Percentiles rank a stretch among this genome's conserved stretches.
These are phyloP conservation scores for Curvularia lunata DNA, from an alignment of 2,329 filamentous ascomycete genomes.

Conservation along the genomic window DNA sequence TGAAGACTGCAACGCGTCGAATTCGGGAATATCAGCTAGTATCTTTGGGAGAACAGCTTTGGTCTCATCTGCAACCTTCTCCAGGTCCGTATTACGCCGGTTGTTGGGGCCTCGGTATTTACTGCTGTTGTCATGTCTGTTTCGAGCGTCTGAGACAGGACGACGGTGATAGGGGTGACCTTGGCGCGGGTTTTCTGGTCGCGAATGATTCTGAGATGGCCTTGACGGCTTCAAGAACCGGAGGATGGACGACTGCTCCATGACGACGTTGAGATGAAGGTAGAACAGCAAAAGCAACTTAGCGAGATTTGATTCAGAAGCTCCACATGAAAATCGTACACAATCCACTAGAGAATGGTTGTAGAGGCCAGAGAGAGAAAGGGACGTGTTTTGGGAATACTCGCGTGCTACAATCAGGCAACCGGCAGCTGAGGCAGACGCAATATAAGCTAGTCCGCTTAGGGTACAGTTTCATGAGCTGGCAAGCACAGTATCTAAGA, in stretches of 20 bases:
- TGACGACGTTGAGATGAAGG: conserved; percentile 10
- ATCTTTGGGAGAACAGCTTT: conserved; percentile 31
- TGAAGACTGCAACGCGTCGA: conserved; percentile 29
- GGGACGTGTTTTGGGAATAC: background rate
- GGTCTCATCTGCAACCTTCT: conserved; percentile 36
- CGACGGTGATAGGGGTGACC: conserved; percentile 26
- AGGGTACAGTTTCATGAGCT: background rate
- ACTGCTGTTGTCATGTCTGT: background rate
- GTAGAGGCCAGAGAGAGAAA: background rate
- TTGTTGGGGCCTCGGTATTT: conserved; percentile 26
- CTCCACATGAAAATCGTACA: background rate
- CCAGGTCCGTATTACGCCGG: conserved; percentile 33
- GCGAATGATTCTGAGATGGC: conserved; percentile 10
- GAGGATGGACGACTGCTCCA: conserved; percentile 34
- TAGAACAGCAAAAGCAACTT: background rate
- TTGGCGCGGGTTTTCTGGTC: conserved; percentile 19
- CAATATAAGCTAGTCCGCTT: conserved; percentile 6
- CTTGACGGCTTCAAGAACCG: conserved; percentile 25
- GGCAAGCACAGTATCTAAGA: background rate
- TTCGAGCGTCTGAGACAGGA: conserved; percentile 8
- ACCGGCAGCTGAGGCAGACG: conserved; percentile 16
- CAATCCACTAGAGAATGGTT: background rate
- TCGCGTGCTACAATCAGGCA: conserved; percentile 19
- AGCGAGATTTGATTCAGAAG: background rate
- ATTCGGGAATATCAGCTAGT: conserved; percentile 22